These are phyloP conservation scores for Hortaea sp. DNA, from an alignment of 2,329 filamentous ascomycete genomes.

Conservation along the genomic window DNA sequence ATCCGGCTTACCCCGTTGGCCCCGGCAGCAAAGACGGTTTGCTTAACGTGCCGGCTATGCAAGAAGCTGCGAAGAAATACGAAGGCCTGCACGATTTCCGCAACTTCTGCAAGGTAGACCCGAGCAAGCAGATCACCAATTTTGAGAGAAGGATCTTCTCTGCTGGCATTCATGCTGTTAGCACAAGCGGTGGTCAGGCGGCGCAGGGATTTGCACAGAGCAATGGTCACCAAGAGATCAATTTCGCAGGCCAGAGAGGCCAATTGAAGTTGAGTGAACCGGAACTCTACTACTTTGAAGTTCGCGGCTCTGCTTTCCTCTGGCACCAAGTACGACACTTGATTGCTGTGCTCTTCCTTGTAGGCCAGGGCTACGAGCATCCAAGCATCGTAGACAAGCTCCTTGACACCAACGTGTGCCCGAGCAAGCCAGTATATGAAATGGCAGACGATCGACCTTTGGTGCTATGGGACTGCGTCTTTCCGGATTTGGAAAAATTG, in stretches of 20 bases:
- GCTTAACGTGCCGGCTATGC: slow-evolving; percentile 84
- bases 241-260: background rate
- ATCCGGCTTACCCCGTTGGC: slow-evolving; percentile 70
- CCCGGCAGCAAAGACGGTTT: slow-evolving; percentile 53
- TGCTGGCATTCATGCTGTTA: slow-evolving; percentile 66
- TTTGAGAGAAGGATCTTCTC: slow-evolving; percentile 72
- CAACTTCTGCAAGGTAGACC: slow-evolving; percentile 92
- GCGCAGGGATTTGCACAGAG: background rate
- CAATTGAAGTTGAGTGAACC: slow-evolving; percentile 20
- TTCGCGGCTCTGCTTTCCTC: slow-evolving; percentile 84
- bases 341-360: slow-evolving; percentile 81
- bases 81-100: slow-evolving; percentile 87
- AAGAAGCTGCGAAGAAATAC: slow-evolving; percentile 65
- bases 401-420: slow-evolving; percentile 61
- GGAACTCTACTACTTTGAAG: slow-evolving; percentile 77
- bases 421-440: slow-evolving; percentile 72
- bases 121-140: slow-evolving; percentile 77
- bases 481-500: slow-evolving; percentile 46
- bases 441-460: slow-evolving; percentile 86
- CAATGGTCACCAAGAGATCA: background rate
- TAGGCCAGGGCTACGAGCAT: slow-evolving; percentile 77
- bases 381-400: slow-evolving; percentile 64
- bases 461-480: slow-evolving; percentile 93
- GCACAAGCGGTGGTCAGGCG: background rate
- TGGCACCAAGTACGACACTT: slow-evolving; percentile 98